These are phyloP conservation scores for Corynascus novoguineensis DNA, from an alignment of 495 filamentous ascomycete genomes.

Conservation along the genomic window DNA sequence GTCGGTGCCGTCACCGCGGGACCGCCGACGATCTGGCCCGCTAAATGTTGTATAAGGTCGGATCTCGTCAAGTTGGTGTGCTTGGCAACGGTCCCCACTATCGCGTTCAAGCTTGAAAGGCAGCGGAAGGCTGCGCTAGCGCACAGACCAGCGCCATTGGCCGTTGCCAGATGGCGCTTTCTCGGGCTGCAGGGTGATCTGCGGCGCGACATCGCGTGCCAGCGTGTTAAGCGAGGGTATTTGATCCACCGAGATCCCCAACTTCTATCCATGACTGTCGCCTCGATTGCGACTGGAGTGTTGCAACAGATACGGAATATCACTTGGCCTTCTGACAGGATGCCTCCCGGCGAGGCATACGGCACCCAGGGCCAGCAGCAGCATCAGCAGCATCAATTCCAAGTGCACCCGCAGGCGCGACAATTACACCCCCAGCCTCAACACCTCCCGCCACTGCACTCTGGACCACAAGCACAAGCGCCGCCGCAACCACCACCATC, in stretches of 20 bases:
- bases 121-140: not conserved
- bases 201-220: slow-evolving; percentile 7
- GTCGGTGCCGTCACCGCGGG: slow-evolving; percentile 1
- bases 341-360: slow-evolving; percentile 42
- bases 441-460: slow-evolving; percentile 14
- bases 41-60: too few relatives aligned
- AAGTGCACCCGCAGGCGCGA: slow-evolving; percentile 23
- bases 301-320: slow-evolving; percentile 8
- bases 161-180: not conserved
- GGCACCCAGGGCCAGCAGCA: slow-evolving; percentile 30
- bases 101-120: not conserved
- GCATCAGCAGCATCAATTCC: slow-evolving; percentile 17
- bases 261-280: not conserved
- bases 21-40: slow-evolving; percentile 4
- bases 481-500: too few relatives aligned
- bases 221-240: not conserved
- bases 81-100: too few relatives aligned
- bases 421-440: slow-evolving; percentile 14
- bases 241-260: not conserved
- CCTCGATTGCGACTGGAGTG: not conserved
- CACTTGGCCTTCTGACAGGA: slow-evolving; percentile 21
- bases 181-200: slow-evolving; percentile 3
- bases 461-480: slow-evolving; percentile 6
- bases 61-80: too few relatives aligned
- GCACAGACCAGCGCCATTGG: not conserved